Evolutionary conservation across 805 yeast species (phyloP), one percentile per base, ranked within the genome.

Genomic region (Cyberlindnera samutprakarnensis): DNA sequence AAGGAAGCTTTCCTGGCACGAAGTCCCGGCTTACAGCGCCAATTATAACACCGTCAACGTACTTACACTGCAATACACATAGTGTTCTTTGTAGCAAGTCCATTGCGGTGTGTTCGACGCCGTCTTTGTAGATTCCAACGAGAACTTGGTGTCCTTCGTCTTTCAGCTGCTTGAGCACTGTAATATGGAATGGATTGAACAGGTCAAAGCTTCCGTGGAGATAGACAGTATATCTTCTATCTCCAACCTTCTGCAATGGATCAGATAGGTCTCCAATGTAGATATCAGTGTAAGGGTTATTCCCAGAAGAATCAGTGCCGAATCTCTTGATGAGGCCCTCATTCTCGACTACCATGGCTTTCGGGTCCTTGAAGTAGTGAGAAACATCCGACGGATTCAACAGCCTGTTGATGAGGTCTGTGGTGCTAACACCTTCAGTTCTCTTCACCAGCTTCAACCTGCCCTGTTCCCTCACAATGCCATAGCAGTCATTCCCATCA

Each of bases 321-420:
- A 84, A 86, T 28, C 52, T 58, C 28, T 50, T 49, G 9, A 46
- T 31, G 11, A 42, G 24, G 12, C 20, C 28, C 7, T 26, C 9
- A 16, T 31, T 37, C 27, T 38, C 36, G 2, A 14, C 4, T 7
- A 28, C 18, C 28, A 27, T 30, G 13, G 15, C 13, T 9, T 17
- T 26, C 12, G 28, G 29, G 8, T 42, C 39, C 14, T 29, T 28
- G 10, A 41, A 22, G 27, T 47, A 44, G 34, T 49, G 47, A 9
- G 33, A 25, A 22, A 28, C 30, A 12, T 17, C 30, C 18, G 35
- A 32, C 4, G 54, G 48, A 14, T 46, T 27, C 39, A 92, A 66
- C 78, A 92, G 82, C 39, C 97, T 68, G 17, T 88, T 92, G 34
- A 92, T 95, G 34, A 92, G 68, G 51, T 92, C 97, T 0, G 98